These are phyloP conservation scores for Hanseniaspora pseudoguilliermondii DNA, from an alignment of 805 yeast genomes.

Conservation along the genomic window DNA sequence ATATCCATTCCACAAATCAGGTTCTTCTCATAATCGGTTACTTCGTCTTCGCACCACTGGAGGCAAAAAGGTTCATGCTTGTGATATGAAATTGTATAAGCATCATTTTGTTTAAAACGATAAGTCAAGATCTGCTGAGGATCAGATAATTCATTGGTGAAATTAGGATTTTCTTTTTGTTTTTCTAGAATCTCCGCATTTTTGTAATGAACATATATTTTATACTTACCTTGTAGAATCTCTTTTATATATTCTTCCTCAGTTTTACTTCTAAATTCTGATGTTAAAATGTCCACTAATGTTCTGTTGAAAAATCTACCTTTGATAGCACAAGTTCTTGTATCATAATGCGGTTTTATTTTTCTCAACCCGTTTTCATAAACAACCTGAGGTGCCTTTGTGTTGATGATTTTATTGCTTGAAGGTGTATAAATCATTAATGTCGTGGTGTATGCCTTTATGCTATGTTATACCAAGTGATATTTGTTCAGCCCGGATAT, in stretches of 20 bases:
- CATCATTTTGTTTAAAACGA: conserved; percentile 19
- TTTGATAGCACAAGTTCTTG: conserved; percentile 30
- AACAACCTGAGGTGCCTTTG: conserved; percentile 8
- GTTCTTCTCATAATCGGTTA: conserved; percentile 6
- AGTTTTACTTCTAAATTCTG: conserved; percentile 28
- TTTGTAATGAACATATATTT: conserved; percentile 16
- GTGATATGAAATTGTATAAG: conserved; percentile 34
- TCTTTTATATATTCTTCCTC: conserved; percentile 18
- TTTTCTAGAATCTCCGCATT: neutral
- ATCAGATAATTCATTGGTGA: conserved; percentile 16
- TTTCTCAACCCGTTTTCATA: conserved; percentile 28
- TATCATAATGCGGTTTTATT: conserved; percentile 32
- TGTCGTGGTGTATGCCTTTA: neutral
- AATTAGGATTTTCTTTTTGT: neutral
- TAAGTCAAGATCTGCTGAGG: conserved; percentile 2
- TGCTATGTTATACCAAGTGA: too few relatives aligned
- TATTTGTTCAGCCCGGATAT: neutral
- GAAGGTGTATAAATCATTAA: neutral
- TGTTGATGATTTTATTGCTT: conserved; percentile 1
- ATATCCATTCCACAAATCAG: conserved; percentile 40
- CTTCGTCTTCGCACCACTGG: conserved; percentile 21
- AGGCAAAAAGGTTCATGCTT: conserved; percentile 84
- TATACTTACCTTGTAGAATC: conserved; percentile 18
- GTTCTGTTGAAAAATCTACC: conserved; percentile 35
- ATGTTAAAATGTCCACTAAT: conserved; percentile 29